phyloP scores from a whole-genome alignment of 257 asterid species.

The Penstemon eatonii region DNA sequence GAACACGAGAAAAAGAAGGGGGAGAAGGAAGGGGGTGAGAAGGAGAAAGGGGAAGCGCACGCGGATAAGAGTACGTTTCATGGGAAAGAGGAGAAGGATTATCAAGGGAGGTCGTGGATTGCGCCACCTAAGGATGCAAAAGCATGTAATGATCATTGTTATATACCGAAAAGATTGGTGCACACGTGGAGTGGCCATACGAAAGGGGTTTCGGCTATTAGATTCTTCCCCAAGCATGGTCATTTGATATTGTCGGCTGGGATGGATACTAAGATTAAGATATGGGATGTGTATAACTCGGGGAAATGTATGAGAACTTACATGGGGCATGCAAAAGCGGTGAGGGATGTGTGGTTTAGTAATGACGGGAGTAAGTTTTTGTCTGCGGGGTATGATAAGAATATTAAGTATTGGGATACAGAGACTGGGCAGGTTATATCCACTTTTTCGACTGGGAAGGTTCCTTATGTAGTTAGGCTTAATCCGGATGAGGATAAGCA shows the following conservation, averaged over 20 bases:
- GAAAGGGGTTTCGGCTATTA: slow-evolving; percentile 90
- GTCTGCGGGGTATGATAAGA: slow-evolving; percentile 94
- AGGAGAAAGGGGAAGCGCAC: slow-evolving; percentile 54
- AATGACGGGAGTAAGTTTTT: slow-evolving; percentile 89
- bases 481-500: slow-evolving; percentile 99
- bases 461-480: slow-evolving; percentile 85
- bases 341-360: slow-evolving; percentile 87
- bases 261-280: slow-evolving; percentile 94
- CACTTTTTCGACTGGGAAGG: slow-evolving; percentile 84
- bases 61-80: slow-evolving; percentile 83
- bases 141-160: slow-evolving; percentile 94
- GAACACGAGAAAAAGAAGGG: slow-evolving; percentile 95
- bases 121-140: slow-evolving; percentile 96
- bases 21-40: slow-evolving; percentile 78
- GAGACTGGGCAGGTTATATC: slow-evolving; percentile 98
- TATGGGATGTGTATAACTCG: slow-evolving; percentile 89
- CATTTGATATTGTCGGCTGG: slow-evolving; percentile 95
- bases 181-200: slow-evolving; percentile 99
- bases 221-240: slow-evolving; percentile 92
- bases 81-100: slow-evolving; percentile 95
- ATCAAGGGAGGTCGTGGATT: slow-evolving; percentile 98
- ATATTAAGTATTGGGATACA: slow-evolving; percentile 98
- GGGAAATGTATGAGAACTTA: slow-evolving; percentile 97
- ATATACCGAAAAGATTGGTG: slow-evolving; percentile 88
- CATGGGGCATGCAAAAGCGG: slow-evolving; percentile 96